Conservation (phyloP, 225 moss, liverwort and hornwort genomes). For the Thuidium tamariscinum region DNA sequence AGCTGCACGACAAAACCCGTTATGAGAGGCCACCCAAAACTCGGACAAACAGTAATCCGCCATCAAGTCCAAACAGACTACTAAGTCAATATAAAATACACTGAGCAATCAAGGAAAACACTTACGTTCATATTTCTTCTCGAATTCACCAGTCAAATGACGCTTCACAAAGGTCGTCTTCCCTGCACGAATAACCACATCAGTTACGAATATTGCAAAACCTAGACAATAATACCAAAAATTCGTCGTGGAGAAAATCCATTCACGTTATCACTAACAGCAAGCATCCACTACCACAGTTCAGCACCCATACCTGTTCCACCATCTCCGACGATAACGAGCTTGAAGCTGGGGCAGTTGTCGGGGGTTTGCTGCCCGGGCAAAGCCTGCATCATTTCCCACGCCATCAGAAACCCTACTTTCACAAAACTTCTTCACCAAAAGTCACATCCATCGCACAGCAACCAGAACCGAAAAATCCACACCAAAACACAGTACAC, state of each 20-base stretch:
- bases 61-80: no score
- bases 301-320: slow-evolving; percentile 45
- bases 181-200: slow-evolving; percentile 22
- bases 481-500: no score
- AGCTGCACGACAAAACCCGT: slow-evolving; percentile 19
- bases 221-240: accelerated
- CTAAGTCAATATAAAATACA: no score
- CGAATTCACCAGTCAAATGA: slow-evolving; percentile 83
- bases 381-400: slow-evolving; percentile 34
- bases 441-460: background rate
- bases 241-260: accelerated
- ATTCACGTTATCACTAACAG: accelerated
- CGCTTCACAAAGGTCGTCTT: slow-evolving; percentile 90
- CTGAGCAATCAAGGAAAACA: no score
- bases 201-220: background rate
- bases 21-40: no score
- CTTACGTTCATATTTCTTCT: slow-evolving; percentile 97
- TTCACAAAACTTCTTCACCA: no score
- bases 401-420: background rate
- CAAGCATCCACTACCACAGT: no score
- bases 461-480: background rate
- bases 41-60: no score
- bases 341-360: slow-evolving; percentile 61
- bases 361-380: slow-evolving; percentile 83
- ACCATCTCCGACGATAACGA: slow-evolving; percentile 85